These are phyloP conservation scores for Escallonia rubra DNA, from an alignment of 129 eudicot species.

Conservation along the genomic window DNA sequence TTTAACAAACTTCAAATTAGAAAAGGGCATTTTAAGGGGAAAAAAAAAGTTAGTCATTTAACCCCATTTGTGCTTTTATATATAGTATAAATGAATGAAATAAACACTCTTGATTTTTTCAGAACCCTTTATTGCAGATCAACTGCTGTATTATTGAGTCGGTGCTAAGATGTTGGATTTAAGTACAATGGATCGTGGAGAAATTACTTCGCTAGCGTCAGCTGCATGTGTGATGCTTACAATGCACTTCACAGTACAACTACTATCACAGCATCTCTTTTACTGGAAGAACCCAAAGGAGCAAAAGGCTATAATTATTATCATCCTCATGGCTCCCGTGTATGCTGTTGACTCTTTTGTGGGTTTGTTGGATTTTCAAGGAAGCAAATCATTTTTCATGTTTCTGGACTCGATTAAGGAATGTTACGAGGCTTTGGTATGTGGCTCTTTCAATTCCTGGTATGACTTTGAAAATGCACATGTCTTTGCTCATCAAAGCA, in stretches of 20 bases:
- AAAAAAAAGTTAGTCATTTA: too few species aligned
- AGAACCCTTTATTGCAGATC: slow-evolving; percentile 18
- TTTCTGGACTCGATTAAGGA: slow-evolving; percentile 59
- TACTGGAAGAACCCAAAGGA: slow-evolving; percentile 94
- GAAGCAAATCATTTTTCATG: slow-evolving; percentile 54
- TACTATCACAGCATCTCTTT: slow-evolving; percentile 78
- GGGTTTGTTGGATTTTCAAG: slow-evolving; percentile 59
- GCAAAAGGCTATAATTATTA: slow-evolving; percentile 71
- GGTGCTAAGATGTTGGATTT: slow-evolving; percentile 45
- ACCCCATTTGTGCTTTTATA: too few species aligned
- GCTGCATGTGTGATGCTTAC: slow-evolving; percentile 56
- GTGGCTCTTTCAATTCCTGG: slow-evolving; percentile 2
- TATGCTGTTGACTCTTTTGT: slow-evolving; percentile 67
- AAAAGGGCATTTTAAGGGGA: too few species aligned
- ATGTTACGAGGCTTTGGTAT: slow-evolving; percentile 84
- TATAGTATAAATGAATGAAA: too few species aligned
- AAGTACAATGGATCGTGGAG: slow-evolving; percentile 47
- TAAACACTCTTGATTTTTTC: too few species aligned
- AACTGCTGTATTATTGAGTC: background rate
- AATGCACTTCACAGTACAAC: slow-evolving; percentile 69
- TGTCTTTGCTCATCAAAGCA: background rate
- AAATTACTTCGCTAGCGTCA: slow-evolving; percentile 56
- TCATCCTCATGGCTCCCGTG: slow-evolving; percentile 72
- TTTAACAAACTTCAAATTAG: too few species aligned
- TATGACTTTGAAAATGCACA: background rate